A percentile compares a stretch with the other conserved stretches of the same genome.
These are phyloP conservation scores for Mortierella sp. DNA, from an alignment of 371 early-diverging fungal species.

Conservation along the genomic window DNA sequence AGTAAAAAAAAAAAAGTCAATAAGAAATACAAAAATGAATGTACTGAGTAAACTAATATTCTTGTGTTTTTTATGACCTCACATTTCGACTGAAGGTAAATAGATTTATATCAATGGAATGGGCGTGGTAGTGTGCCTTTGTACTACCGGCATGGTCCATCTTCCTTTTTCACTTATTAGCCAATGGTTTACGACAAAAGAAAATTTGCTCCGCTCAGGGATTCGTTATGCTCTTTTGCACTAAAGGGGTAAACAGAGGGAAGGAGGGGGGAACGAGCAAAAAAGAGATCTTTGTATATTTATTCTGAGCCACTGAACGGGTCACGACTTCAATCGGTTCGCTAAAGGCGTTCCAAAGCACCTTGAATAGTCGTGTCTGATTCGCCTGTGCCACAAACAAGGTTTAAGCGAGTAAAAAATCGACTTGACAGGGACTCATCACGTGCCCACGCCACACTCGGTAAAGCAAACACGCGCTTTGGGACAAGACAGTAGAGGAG, in stretches of 20 bases:
- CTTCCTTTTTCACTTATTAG: neutral
- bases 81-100: too few relatives aligned
- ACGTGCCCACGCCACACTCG: neutral
- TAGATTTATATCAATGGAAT: too few relatives aligned
- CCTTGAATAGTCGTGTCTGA: neutral
- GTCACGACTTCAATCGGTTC: constrained; percentile 24
- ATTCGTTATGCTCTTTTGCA: constrained; percentile 9
- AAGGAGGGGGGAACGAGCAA: neutral
- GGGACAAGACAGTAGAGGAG: too few relatives aligned
- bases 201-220: constrained; percentile 17
- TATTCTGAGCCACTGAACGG: constrained; percentile 8
- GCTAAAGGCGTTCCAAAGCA: neutral
- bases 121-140: neutral
- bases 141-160: constrained; percentile 12
- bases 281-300: neutral
- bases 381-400: neutral
- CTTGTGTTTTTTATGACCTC: too few relatives aligned
- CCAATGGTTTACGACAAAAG: neutral
- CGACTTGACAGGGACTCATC: neutral
- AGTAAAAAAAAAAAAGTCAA: too few relatives aligned
- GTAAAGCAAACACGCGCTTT: neutral
- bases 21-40: too few relatives aligned
- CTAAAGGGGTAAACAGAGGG: neutral
- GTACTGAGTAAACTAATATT: too few relatives aligned
- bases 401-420: neutral